Base-by-base conservation (phyloP, 108 stramenopile genomes). In the Pseudonitzschia multiseries region DNA sequence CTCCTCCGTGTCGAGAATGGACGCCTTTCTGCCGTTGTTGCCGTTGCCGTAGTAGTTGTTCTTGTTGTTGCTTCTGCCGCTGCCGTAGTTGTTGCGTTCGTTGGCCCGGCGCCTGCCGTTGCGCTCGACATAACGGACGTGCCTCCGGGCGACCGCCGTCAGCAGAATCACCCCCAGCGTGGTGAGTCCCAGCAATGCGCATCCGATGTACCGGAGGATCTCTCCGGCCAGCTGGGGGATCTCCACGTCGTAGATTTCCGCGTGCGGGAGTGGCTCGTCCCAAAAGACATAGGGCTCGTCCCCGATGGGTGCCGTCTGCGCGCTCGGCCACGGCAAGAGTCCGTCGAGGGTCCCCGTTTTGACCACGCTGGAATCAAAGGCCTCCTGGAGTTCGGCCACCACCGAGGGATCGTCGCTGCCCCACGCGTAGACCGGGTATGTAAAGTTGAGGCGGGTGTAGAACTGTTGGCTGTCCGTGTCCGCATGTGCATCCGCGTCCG, bases 341-440 rank as follows among this genome's bases (percentile, higher is more conserved):
- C 24, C 21, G 29, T 59, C 57, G 22, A 59, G 57, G 17, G 57
- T 59, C 17, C 26, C 26, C 26, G 57, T 59, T 2, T 27, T 14
- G 10, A 59, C 29, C 26, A 59, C 24, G 8, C 8, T 8, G 21
- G 21, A 8, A 8, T 59, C 29, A 27, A 59, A 59, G 21, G 21
- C 15, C 17, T 27, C 26, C 29, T 59, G 64, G 24, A 65, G 64
- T 10, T 31, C 1, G 43, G 36, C 40, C 17, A 4, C 36, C 12
- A 40, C 24, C 15, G 8, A 14, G 36, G 20, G 17, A 24, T 43
- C 40, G 6, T 20, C 15, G 0, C 21, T n/a, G 18, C 64, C 64
- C 64, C 64, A 65, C 22, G 40, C 18, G 24, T 65, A 65, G 43
- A 65, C 64, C 6, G 64, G 64, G 31, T 65, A 65, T 0, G 64